These are phyloP conservation scores for Buxus sempervirens DNA, from an alignment of 164 flowering plant species.

Conservation along the genomic window DNA sequence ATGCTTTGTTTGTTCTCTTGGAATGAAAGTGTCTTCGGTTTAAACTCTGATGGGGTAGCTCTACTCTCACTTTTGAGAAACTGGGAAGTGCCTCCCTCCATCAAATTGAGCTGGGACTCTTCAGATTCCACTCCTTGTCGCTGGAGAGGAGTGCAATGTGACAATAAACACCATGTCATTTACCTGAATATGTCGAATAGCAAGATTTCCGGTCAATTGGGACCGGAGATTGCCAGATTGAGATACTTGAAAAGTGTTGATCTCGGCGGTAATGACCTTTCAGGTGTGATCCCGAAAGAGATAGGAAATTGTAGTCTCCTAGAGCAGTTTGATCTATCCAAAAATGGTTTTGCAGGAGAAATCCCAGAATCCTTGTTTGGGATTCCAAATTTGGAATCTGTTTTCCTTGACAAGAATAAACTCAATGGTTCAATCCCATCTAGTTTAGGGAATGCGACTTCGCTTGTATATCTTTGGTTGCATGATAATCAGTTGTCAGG, in stretches of 20 bases:
- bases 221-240: slow-evolving; percentile 49
- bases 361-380: slow-evolving; percentile 60
- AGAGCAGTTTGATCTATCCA: slow-evolving; percentile 34
- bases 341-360: slow-evolving; percentile 46
- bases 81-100: slow-evolving; percentile 40
- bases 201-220: slow-evolving; percentile 50
- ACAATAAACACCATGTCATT: slow-evolving; percentile 21
- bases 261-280: slow-evolving; percentile 35
- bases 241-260: slow-evolving; percentile 31
- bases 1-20: slow-evolving; percentile 11
- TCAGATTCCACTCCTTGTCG: slow-evolving; percentile 58
- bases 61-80: slow-evolving; percentile 36
- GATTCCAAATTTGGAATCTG: slow-evolving; percentile 28
- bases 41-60: slow-evolving; percentile 45
- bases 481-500: slow-evolving; percentile 44
- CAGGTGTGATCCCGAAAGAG: slow-evolving; percentile 43
- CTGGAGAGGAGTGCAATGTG: slow-evolving; percentile 56
- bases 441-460: slow-evolving; percentile 41
- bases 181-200: slow-evolving; percentile 35
- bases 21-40: slow-evolving; percentile 8
- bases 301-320: slow-evolving; percentile 47
- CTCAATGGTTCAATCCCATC: slow-evolving; percentile 53
- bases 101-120: slow-evolving; percentile 45
- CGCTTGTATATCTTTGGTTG: slow-evolving; percentile 34
- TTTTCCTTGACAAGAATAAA: slow-evolving; percentile 38